Evolutionary conservation across 2,329 filamentous ascomycete species (phyloP), one percentile per base, ranked within the genome.

Genomic region (Chrysosporium queenslandicum): DNA sequence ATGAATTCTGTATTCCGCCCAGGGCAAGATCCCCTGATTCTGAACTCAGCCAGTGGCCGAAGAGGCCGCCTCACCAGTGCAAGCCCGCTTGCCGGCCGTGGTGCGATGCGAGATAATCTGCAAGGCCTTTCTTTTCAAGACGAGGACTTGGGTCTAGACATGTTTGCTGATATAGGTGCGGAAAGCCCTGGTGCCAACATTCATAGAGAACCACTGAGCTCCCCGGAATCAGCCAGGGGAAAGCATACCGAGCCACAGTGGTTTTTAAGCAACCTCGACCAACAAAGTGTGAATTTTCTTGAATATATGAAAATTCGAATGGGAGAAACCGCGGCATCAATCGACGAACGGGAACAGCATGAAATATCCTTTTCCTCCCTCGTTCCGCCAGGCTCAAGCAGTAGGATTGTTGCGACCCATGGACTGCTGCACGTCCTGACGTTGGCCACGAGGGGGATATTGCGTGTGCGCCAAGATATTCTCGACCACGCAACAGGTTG

Each of bases 351-450:
- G 29, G 23, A 45, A 14, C 18, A n/a, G 12, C 37, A 63, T 66
- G 56, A 58, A 20, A 71, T 92, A 39, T 70, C 76, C 0, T 94
- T 96, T 62, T 79, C 83, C 42, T 71, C 80, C 46, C 69, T 95
- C 8, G 79, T 92, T 41, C 74, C 79, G n/a, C 77, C 80, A 0
- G 62, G 63, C 8, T 68, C 73, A 39, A 80, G 78, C 27, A 72
- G 65, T 39, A 76, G 73, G 32, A 71, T 79, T 27, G 81, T 87
- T 11, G 86, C 84, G 7, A 82, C 85, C 1, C 85, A 89, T 64
- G 87, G 82, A 0, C 84, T 87, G 63, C 80, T 85, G 69, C 86
- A 92, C 64, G 75, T 87, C 1, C 76, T 94, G 12, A 75, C 77
- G 9, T 74, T 92, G 40, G 82, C 80, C 4, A 87, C 81, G 1